Conservation (phyloP, 2,329 filamentous ascomycete genomes). For the Penicillium sp. region DNA sequence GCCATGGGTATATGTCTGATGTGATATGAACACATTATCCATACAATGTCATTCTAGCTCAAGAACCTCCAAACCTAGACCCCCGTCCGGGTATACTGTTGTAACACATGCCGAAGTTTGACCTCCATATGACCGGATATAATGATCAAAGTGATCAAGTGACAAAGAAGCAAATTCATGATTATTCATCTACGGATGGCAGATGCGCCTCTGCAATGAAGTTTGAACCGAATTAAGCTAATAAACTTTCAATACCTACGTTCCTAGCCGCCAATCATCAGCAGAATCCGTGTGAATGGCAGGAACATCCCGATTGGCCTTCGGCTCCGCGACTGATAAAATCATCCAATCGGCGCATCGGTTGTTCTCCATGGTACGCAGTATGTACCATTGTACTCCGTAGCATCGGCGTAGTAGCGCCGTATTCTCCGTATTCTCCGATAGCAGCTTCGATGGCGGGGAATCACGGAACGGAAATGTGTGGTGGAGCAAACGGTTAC, state of each 20-base stretch:
- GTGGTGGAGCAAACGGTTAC: background rate
- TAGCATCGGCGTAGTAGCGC: too few relatives aligned
- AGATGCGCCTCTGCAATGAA: background rate
- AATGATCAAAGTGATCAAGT: too few relatives aligned
- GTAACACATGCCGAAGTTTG: too few relatives aligned
- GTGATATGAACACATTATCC: constrained; percentile 10
- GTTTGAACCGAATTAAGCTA: background rate
- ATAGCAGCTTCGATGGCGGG: background rate
- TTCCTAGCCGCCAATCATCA: constrained; percentile 1
- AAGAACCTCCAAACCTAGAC: background rate
- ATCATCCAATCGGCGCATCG: constrained; percentile 1
- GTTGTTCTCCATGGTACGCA: too few relatives aligned
- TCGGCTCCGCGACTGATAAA: background rate
- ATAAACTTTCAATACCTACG: background rate
- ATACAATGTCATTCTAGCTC: background rate
- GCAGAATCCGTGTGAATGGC: background rate
- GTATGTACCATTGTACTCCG: background rate
- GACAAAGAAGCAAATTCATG: too few relatives aligned
- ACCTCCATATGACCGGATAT: too few relatives aligned
- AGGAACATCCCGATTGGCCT: background rate
- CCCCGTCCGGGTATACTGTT: too few relatives aligned
- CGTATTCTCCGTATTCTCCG: background rate
- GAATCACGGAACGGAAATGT: background rate
- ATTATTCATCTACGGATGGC: too few relatives aligned
- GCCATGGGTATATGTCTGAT: constrained; percentile 18